Conservation (phyloP, 768 basidiomycete genomes). For the Postia placenta region DNA sequence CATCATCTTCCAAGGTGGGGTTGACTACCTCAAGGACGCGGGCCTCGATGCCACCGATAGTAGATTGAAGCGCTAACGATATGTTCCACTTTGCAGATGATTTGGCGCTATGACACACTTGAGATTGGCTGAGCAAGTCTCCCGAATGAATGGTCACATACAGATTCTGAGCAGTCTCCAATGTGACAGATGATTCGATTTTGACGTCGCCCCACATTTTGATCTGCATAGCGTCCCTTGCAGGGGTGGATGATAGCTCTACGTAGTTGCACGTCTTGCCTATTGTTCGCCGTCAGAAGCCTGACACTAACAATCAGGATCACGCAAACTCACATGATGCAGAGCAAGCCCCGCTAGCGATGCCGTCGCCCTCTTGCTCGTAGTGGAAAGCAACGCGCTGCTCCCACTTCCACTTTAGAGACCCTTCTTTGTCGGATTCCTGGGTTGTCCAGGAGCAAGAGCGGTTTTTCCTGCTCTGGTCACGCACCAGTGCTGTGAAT, state of each 20-base stretch:
- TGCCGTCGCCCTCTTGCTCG: not conserved
- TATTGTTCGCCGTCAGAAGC: too few species aligned
- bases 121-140: not conserved
- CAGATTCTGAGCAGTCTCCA: not conserved
- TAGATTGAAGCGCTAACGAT: not conserved
- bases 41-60: not conserved
- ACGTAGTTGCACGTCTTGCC: not conserved
- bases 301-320: not conserved
- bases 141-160: not conserved
- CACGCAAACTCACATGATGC: not conserved
- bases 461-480: not conserved
- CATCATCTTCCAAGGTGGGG: not conserved
- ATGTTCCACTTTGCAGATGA: not conserved
- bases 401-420: not conserved
- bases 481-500: constrained; percentile 3
- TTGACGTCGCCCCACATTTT: not conserved
- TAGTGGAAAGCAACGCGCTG: not conserved
- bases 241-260: not conserved
- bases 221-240: not conserved
- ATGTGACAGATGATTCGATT: not conserved
- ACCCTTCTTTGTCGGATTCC: not conserved
- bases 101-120: too few species aligned
- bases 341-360: not conserved
- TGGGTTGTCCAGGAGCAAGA: not conserved
- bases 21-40: not conserved